phyloP scores from a whole-genome alignment of 2,329 filamentous ascomycete species.

The Nectriaceae sp. region DNA sequence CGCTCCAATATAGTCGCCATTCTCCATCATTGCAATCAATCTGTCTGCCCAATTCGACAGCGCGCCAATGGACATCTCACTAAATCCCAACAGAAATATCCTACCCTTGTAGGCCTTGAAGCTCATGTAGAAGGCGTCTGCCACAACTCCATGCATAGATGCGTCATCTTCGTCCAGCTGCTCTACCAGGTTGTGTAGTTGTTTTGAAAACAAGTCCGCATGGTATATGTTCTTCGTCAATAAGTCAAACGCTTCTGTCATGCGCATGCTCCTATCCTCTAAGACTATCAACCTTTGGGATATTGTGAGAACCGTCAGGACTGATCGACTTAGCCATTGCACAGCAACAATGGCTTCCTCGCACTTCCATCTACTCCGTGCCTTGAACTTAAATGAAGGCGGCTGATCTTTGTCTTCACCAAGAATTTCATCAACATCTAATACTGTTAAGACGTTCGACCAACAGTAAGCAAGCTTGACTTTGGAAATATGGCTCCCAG shows the following conservation, averaged over 20 bases:
- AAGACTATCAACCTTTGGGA: slow-evolving; percentile 91
- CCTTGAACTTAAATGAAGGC: slow-evolving; percentile 74
- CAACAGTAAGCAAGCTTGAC: slow-evolving; percentile 96
- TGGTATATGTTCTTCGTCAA: slow-evolving; percentile 93
- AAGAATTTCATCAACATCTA: slow-evolving; percentile 79
- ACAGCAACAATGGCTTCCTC: slow-evolving; percentile 95
- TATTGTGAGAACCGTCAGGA: slow-evolving; percentile 88
- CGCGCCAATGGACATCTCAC: slow-evolving; percentile 86
- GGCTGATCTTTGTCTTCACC: slow-evolving; percentile 74
- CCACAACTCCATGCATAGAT: slow-evolving; percentile 92
- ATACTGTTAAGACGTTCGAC: slow-evolving; percentile 94
- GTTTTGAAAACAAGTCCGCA: slow-evolving; percentile 83
- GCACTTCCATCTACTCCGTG: slow-evolving; percentile 86
- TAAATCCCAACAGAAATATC: slow-evolving; percentile 90
- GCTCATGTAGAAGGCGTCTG: slow-evolving; percentile 98
- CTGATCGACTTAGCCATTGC: slow-evolving; percentile 94
- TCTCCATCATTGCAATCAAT: slow-evolving; percentile 90
- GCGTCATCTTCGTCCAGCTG: slow-evolving; percentile 83
- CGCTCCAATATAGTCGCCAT: slow-evolving; percentile 92
- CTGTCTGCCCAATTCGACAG: slow-evolving; percentile 97
- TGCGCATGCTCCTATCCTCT: slow-evolving; percentile 84
- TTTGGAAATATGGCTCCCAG: slow-evolving; percentile 70
- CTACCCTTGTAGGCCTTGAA: slow-evolving; percentile 94
- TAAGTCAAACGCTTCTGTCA: slow-evolving; percentile 93
- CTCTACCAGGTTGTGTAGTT: slow-evolving; percentile 83